These are phyloP conservation scores for Erodium texanum DNA, from an alignment of 441 rosid genomes.

Conservation along the genomic window DNA sequence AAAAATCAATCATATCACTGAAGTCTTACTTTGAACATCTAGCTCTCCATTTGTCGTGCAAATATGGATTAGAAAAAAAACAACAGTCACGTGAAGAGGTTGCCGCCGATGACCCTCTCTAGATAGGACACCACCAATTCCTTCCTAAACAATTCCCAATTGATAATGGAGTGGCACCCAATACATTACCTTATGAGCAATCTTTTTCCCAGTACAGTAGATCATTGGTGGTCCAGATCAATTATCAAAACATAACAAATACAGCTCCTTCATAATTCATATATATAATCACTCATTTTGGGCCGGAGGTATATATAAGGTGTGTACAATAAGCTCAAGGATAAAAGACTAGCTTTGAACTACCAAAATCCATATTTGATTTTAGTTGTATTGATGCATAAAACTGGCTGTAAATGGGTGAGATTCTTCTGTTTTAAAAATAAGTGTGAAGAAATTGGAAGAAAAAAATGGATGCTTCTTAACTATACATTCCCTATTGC, in stretches of 20 bases:
- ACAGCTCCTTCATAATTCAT: slow-evolving; percentile 1
- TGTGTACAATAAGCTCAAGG: not conserved
- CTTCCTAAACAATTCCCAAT: not conserved
- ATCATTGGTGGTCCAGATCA: slow-evolving; percentile 16
- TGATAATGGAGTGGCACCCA: slow-evolving; percentile 15
- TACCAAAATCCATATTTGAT: not conserved
- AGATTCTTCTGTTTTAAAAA: not conserved
- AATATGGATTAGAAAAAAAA: not conserved
- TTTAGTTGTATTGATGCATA: not conserved
- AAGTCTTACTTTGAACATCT: slow-evolving; percentile 5
- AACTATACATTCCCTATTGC: slow-evolving; percentile 15
- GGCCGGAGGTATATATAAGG: not conserved
- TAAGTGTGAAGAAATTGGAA: slow-evolving; percentile 14
- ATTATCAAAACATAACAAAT: slow-evolving; percentile 15
- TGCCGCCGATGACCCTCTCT: not conserved
- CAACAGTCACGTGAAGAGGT: slow-evolving; percentile 4
- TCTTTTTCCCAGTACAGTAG: not conserved
- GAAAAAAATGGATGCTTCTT: slow-evolving; percentile 28
- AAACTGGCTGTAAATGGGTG: not conserved
- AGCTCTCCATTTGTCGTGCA: slow-evolving; percentile 6
- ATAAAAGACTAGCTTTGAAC: not conserved
- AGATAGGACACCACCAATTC: not conserved
- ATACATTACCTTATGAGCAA: slow-evolving; percentile 1
- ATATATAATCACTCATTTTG: not conserved
- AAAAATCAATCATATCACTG: not conserved